Evolutionary conservation across 1,139 yeast species (phyloP).

Genomic region (Lodderomyces elongisporus): DNA sequence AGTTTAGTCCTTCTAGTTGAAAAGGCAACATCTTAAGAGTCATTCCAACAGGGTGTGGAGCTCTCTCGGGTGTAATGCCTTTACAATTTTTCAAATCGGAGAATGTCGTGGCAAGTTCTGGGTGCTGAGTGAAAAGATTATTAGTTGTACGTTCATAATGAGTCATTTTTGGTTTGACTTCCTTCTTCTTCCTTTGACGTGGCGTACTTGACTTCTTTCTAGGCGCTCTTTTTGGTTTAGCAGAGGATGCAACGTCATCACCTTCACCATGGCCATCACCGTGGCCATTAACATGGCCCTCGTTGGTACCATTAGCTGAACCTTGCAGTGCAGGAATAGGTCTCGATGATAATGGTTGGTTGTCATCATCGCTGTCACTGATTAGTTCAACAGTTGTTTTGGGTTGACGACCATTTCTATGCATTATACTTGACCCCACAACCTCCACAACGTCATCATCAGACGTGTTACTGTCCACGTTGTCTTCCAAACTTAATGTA

Average conservation of each 20-base stretch:
- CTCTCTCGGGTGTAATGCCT: slow-evolving; percentile 49
- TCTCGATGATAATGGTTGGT: slow-evolving; percentile 20
- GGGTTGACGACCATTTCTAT: not conserved
- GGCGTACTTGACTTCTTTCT: slow-evolving; percentile 8
- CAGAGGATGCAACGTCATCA: too few relatives aligned
- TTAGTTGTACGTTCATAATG: slow-evolving; percentile 64
- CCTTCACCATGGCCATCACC: too few relatives aligned
- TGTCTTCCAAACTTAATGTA: slow-evolving; percentile 15
- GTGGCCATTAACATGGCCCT: too few relatives aligned
- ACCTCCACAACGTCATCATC: slow-evolving; percentile 23
- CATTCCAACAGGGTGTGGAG: slow-evolving; percentile 78
- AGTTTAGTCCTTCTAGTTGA: slow-evolving; percentile 86
- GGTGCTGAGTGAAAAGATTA: slow-evolving; percentile 68
- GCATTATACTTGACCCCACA: not conserved
- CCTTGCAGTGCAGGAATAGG: too few relatives aligned
- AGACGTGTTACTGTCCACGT: slow-evolving; percentile 16
- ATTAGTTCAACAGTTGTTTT: too few relatives aligned
- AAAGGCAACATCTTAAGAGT: slow-evolving; percentile 73
- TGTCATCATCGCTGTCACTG: slow-evolving; percentile 16
- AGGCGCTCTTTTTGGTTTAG: slow-evolving; percentile 19
- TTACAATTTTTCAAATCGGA: slow-evolving; percentile 53
- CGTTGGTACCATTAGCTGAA: too few relatives aligned
- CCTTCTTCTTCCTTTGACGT: slow-evolving; percentile 12
- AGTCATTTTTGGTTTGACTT: slow-evolving; percentile 56
- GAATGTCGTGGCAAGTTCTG: slow-evolving; percentile 69